These are phyloP conservation scores for Cardamine resedifolia DNA, from an alignment of 345 rosid genomes.

Conservation along the genomic window DNA sequence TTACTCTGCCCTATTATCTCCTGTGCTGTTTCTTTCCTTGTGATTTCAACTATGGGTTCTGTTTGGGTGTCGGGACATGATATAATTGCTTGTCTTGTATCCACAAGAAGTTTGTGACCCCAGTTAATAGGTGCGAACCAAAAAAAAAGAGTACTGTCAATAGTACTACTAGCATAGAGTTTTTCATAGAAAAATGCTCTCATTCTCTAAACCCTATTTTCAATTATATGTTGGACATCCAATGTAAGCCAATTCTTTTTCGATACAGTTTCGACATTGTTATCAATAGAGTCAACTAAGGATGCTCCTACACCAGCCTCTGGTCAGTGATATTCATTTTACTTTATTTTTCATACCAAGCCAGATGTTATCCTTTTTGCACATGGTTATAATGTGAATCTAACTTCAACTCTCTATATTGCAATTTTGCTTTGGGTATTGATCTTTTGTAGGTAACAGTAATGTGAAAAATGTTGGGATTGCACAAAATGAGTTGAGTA, in stretches of 20 bases:
- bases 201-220: background rate
- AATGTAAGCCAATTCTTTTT: slow-evolving; percentile 17
- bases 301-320: slow-evolving; percentile 23
- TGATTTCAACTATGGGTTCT: slow-evolving; percentile 6
- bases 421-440: slow-evolving; percentile 7
- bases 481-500: slow-evolving; percentile 30
- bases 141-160: background rate
- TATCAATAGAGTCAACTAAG: slow-evolving; percentile 25
- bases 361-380: background rate
- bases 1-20: background rate
- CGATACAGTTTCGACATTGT: slow-evolving; percentile 26
- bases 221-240: slow-evolving; percentile 6
- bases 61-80: background rate
- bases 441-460: slow-evolving; percentile 27
- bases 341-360: slow-evolving; percentile 6
- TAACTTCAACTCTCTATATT: slow-evolving; percentile 21
- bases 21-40: background rate
- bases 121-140: background rate
- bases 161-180: background rate
- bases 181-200: background rate
- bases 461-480: slow-evolving; percentile 23
- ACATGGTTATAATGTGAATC: slow-evolving; percentile 15
- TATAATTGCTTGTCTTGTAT: slow-evolving; percentile 15
- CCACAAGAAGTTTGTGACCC: slow-evolving; percentile 6
- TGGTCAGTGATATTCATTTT: slow-evolving; percentile 30